A percentile compares a stretch with the other conserved stretches of the same genome.
phyloP scores from a whole-genome alignment of 352 stramenopile genomes.

The Phytophthora crassamura region DNA sequence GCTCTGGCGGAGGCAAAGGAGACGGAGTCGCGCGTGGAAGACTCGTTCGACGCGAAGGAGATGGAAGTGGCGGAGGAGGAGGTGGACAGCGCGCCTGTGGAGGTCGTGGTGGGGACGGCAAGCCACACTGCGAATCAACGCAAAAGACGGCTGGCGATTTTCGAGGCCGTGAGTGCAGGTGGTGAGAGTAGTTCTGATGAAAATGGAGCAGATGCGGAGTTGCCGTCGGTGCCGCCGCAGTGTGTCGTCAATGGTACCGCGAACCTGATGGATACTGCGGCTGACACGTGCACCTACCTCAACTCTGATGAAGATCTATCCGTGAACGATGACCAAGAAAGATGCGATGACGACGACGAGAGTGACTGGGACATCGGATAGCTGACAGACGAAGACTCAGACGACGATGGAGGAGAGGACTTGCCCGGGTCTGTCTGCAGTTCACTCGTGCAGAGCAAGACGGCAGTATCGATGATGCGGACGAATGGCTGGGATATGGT shows the following conservation, averaged over 20 bases:
- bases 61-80: too few species aligned
- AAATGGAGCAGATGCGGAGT: not conserved
- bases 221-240: not conserved
- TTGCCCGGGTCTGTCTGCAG: not conserved
- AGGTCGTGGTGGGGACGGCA: not conserved
- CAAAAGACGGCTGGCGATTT: not conserved
- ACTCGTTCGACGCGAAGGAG: not conserved
- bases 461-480: not conserved
- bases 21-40: not conserved
- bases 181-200: not conserved
- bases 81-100: not conserved
- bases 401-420: not conserved
- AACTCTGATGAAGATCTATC: slow-evolving; percentile 7
- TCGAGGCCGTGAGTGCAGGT: not conserved
- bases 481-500: not conserved
- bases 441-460: not conserved
- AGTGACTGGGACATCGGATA: slow-evolving; percentile 5
- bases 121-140: not conserved
- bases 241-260: slow-evolving; percentile 6
- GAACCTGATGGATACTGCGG: slow-evolving; percentile 5
- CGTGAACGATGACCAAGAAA: not conserved
- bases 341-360: not conserved
- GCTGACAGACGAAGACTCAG: slow-evolving; percentile 1
- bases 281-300: not conserved
- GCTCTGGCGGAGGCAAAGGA: not conserved